Evolutionary conservation across 805 yeast genomes (phyloP), one percentile per base, ranked within the genome.

Genomic region (Saccharomycopsis javanensis): DNA sequence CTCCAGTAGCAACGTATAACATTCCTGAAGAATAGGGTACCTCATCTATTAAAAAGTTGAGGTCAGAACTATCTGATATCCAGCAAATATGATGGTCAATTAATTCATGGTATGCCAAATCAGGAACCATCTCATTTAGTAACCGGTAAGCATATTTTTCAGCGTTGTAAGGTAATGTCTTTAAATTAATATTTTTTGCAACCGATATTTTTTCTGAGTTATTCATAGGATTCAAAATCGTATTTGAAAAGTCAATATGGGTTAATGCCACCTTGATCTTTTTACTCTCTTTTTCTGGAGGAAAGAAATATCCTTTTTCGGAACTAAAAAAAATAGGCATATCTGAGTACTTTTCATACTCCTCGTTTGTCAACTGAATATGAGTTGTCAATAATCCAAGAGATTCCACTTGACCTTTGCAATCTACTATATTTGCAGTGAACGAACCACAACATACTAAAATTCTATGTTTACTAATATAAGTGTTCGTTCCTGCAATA

Each of bases 281-380:
- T 27, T 65, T 69, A 0, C 71, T 67, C 1, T 67, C 67, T 6
- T 65, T 62, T 60, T 76, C 79, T 11, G 80, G 80, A 4, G 79
- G 78, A 66, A 77, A 77, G 64, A 73, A 75, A 57, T 75, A 77
- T 0, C 80, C 79, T 55, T 62, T 53, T 45, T 72, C 75, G 0
- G 76, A 66, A 58, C 74, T 70, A 64, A 75, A 75, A 27, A 77
- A 71, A 8, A 76, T 67, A 1, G 80, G 80, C 16, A 75, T 67
- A 51, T 65, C 59, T 59, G 70, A 69, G 55, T 67, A 74, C 28
- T 64, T 65, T 27, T 64, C 64, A 57, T 63, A 74, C 58, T 76
- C 78, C 35, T 64, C 63, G 6, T 66, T 66, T 0, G 70, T 67
- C 16, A 76, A 60, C 50, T 69, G 66, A 3, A 76, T 66, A 58